These are phyloP conservation scores for Fusarium buharicum DNA, from an alignment of 2,329 filamentous ascomycete genomes.

Conservation along the genomic window DNA sequence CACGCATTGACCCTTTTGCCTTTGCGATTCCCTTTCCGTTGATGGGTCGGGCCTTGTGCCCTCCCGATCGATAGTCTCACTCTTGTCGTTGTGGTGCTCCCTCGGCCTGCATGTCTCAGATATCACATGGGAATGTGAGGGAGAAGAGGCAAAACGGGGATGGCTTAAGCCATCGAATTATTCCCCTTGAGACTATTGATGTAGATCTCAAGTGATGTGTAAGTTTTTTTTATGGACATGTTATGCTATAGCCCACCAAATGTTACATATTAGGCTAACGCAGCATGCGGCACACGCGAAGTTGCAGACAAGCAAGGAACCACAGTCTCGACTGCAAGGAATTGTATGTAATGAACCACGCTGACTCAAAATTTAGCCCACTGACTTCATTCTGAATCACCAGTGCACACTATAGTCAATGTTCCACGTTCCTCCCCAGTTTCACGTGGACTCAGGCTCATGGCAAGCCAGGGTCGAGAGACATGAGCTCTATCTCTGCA, in stretches of 20 bases:
- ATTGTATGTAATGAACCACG: constrained; percentile 5
- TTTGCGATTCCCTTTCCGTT: constrained; percentile 11
- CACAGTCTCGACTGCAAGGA: constrained; percentile 6
- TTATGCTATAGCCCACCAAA: constrained; percentile 12
- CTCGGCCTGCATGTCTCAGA: constrained; percentile 43
- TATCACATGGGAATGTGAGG: constrained; percentile 41
- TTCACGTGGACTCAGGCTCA: constrained; percentile 32
- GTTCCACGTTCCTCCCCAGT: constrained; percentile 36
- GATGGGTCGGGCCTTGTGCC: constrained; percentile 34
- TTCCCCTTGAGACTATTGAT: constrained; percentile 29
- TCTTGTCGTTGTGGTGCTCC: constrained; percentile 15
- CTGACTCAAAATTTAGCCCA: constrained; percentile 10
- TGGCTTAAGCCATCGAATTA: constrained; percentile 20
- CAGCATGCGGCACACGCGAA: constrained; percentile 20
- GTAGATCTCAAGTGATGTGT: constrained; percentile 37
- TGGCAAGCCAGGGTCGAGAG: constrained; percentile 27
- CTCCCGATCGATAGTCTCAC: constrained; percentile 29
- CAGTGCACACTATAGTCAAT: constrained; percentile 4
- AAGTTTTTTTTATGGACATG: constrained; percentile 23
- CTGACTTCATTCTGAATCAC: constrained; percentile 28
- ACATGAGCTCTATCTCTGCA: constrained; percentile 8
- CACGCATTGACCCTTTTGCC: constrained; percentile 31
- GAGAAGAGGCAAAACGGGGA: constrained; percentile 4
- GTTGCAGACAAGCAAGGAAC: constrained; percentile 29
- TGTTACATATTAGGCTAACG: constrained; percentile 24